Evolutionary conservation across 176 grass and related monocot species (phyloP), one percentile per base, ranked within the genome.

Genomic region (Zizania latifolia): DNA sequence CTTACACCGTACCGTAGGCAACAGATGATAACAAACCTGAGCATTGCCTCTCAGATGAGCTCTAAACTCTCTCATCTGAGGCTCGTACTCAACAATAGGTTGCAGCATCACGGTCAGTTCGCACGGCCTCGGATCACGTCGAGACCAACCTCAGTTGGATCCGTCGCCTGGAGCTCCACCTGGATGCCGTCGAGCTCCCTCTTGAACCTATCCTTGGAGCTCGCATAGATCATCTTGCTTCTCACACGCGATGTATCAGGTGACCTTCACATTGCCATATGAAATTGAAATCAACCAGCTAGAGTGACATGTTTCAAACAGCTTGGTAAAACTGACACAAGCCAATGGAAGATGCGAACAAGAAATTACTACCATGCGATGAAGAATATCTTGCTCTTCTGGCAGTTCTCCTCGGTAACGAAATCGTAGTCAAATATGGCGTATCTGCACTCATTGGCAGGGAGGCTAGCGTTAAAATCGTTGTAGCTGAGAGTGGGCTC

Each of bases 341-440:
- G 11, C 37, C 48, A 5, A 58, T 2, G 23, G 1, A 8, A 39
- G 3, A 68, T 9, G 0, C 15, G 7, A 58, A 0, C 6, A 7
- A 29, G 16, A 1, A n/a, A 37, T 22, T 19, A 12, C 24, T 56
- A 87, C 74, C 80, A 87, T 30, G 85, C 85, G 1, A 87, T 50
- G 40, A 87, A 87, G 74, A 87, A 83, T 40, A 87, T 83, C 85
- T 68, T 87, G 85, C 85, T 87, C 80, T 87, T 87, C 39, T 83
- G 85, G 74, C 85, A 87, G 68, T 87, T 87, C 74, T 87, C 89
- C 63, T 64, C 51, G 0, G 81, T 92, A 6, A 88, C 72, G 15
- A 92, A 92, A 51, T 89, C 90, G 0, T 89, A 92, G 65, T 89
- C 90, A 12, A 86, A 92, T 32, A 92, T 82, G 0, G 90, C 90